Evolutionary conservation across 148 eudicot genomes (phyloP), one percentile per base, ranked within the genome.

Genomic region (Cornus suecica): DNA sequence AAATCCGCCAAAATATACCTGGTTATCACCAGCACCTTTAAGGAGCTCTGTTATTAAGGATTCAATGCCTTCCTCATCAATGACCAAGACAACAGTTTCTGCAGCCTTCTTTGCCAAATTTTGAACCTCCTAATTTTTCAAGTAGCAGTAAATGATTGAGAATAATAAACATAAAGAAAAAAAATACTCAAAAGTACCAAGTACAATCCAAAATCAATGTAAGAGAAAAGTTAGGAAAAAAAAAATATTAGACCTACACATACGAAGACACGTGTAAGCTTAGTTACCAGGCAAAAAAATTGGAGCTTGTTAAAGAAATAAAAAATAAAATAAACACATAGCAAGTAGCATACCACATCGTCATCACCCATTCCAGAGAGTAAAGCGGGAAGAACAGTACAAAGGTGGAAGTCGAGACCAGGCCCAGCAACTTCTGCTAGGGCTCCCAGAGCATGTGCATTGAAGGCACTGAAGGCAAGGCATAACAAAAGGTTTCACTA

Each of bases 391-490:
- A 95, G 85, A 56, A 95, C 82, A 31, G 89, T 89, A 77, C 85
- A 72, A 76, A 95, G 97, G 73, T 95, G 99, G 77, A 81, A 83
- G 78, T 90, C 87, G 68, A 95, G 88, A 82, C 99, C 92, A 79
- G 99, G 81, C 26, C 99, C 99, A 23, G 99, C 99, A 81, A 95
- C 99, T 78, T 92, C 99, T 71, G 99, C 99, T 73, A 95, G 76
- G 79, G 99, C 99, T 81, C 97, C 99, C 77, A 95, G 84, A 80
- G 99, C 99, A 85, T 95, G 99, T 31, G 97, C 99, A 86, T 95
- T 95, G 83, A 95, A 91, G 75, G 93, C 97, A 78, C 99, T 95
- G 77, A n/a, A 78, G 65, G 32, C 74, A 22, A 78, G 65, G 32
- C 74, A 79, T 66, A 65, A 11, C 65, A 45, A 77, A 65, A 72